Base-by-base conservation (phyloP, 225 moss, liverwort and hornwort species). In the Marchantia polymorpha region DNA sequence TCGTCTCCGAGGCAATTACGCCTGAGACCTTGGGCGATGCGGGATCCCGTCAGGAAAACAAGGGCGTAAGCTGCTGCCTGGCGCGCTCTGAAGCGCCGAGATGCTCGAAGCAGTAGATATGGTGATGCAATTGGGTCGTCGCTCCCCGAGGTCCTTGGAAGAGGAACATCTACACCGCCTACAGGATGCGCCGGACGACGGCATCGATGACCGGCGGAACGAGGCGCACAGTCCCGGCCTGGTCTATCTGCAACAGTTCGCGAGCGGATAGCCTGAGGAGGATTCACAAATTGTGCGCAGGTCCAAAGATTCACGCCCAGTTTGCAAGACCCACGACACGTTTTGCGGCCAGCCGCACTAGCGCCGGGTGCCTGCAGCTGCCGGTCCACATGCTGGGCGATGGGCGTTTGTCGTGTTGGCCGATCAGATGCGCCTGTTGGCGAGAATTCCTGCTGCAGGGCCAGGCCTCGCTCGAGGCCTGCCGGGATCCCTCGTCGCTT, bases 111-210 rank as follows among this genome's bases (percentile, higher is more conserved):
- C 13, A 31, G 13, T 29, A 67, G 67, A 67, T 67, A 29, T 67
- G 67, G 31, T 67, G 67, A 67, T 67, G 29, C 11, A 30, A 67
- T 29, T 29, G 25, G 65, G 25, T 65, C 65, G 14, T 26, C 5
- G 67, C 26, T 31, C 56, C 56, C 67, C 67, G 30, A 13, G 67
- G 31, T 29, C 67, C 67, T 67, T 67, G 67, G 67, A 67, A 31
- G 31, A 29, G 67, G 29, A 67, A 67, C 31, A 67, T 67, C 8
- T 17, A 61, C 61, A 22, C 61, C 22, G n/a, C 61, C 22, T 23
- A 6, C 61, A 67, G n/a, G 67, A 23, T 64, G 31, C 27, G 67
- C 31, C 67, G n/a, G n/a, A n/a, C n/a, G n/a, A n/a, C 23, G 61
- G n/a, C 11, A 67, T 67, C 10, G 1, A 67, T 30, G 1, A 27